phyloP scores from a whole-genome alignment of 1,139 yeast species.

The Geotrichum reessii region DNA sequence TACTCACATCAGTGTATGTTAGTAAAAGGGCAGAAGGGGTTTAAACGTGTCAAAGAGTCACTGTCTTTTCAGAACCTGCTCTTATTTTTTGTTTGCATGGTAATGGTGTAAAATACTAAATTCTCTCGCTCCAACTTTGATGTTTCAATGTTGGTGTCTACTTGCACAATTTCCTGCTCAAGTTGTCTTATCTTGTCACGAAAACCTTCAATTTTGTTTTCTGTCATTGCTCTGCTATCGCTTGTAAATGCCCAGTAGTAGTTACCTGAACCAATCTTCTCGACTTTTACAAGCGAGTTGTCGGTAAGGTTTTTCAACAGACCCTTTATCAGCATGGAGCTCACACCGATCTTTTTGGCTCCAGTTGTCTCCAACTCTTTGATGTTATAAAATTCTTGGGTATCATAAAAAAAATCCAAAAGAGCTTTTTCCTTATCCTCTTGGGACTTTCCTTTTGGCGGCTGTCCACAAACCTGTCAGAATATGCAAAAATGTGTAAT shows the following conservation, averaged over 20 bases:
- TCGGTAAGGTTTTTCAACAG: conserved; percentile 44
- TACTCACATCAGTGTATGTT: neutral
- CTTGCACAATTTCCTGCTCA: conserved; percentile 13
- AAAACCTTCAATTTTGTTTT: conserved; percentile 17
- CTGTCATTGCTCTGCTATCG: conserved; percentile 30
- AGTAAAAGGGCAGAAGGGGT: too few relatives aligned
- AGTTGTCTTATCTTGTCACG: conserved; percentile 20
- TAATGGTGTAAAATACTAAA: conserved; percentile 2
- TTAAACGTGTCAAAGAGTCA: neutral
- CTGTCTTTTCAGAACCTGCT: neutral
- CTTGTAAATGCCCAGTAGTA: conserved; percentile 51
- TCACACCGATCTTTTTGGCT: conserved; percentile 44
- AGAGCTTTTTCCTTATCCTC: conserved; percentile 26
- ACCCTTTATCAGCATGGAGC: conserved; percentile 49
- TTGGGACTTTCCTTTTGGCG: conserved; percentile 18
- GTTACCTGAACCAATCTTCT: conserved; percentile 51
- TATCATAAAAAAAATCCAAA: conserved; percentile 40
- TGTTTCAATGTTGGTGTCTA: conserved; percentile 6
- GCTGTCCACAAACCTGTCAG: neutral
- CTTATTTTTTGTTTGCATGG: neutral
- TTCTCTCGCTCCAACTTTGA: conserved; percentile 16
- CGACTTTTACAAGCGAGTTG: conserved; percentile 44
- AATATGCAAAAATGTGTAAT: neutral
- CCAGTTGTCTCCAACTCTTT: conserved; percentile 49
- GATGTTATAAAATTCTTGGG: conserved; percentile 43